Conservation (phyloP, 176 grass and related monocot genomes). For the Phragmites australis region DNA sequence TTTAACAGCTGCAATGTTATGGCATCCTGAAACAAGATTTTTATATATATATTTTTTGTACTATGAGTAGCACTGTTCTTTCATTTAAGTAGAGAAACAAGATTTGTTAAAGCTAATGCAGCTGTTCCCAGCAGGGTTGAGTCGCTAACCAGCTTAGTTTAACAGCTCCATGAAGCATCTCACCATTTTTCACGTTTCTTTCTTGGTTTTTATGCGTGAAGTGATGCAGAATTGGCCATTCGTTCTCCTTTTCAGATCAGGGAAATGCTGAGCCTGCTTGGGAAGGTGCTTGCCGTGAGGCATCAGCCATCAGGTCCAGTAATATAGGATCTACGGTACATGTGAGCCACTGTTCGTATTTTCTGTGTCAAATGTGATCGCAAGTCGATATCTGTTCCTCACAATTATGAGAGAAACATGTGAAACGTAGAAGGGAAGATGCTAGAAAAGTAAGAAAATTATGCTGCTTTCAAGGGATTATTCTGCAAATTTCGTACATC, state of each 20-base stretch:
- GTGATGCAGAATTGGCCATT: conserved; percentile 10
- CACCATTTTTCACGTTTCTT: not conserved
- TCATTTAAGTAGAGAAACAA: too few species aligned
- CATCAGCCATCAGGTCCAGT: conserved; percentile 3
- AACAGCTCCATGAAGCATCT: too few species aligned
- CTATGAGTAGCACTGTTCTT: too few species aligned
- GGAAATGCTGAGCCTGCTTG: conserved; percentile 47
- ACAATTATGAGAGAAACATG: not conserved
- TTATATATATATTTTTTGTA: too few species aligned
- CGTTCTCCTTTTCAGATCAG: conserved; percentile 37
- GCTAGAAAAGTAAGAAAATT: not conserved
- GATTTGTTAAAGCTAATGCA: not conserved
- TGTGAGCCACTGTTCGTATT: not conserved
- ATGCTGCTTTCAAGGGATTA: not conserved
- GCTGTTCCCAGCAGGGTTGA: not conserved
- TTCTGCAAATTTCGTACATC: not conserved
- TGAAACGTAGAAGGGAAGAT: not conserved
- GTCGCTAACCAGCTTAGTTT: too few species aligned
- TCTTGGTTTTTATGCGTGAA: not conserved
- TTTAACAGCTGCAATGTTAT: not conserved
- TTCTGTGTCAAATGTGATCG: not conserved
- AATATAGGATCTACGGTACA: not conserved
- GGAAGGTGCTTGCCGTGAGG: conserved; percentile 30
- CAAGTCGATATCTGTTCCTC: not conserved
- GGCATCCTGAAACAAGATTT: too few species aligned